A percentile compares a stretch with the other conserved stretches of the same genome.
phyloP scores from a whole-genome alignment of 345 rosid species.

The Eutrema japonicum region DNA sequence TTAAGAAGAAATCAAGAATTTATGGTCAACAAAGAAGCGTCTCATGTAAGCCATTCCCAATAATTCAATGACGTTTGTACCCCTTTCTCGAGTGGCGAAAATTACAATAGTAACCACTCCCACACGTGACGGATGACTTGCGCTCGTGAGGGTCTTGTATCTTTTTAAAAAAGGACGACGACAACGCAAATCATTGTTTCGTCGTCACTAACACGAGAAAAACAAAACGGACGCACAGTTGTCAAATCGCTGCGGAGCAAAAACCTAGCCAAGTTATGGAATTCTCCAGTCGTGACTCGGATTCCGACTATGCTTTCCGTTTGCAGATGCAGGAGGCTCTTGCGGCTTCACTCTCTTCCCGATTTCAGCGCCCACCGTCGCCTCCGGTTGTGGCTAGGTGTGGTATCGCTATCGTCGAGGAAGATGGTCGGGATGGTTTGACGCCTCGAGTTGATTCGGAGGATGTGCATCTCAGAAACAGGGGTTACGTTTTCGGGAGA shows the following conservation, averaged over 20 bases:
- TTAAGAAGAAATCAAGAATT: too few species aligned
- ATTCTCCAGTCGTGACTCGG: slow-evolving; percentile 45
- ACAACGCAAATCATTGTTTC: not conserved
- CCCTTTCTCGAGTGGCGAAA: not conserved
- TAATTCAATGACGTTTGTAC: not conserved
- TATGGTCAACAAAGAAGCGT: too few species aligned
- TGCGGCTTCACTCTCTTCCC: slow-evolving; percentile 48
- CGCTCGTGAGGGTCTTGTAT: not conserved
- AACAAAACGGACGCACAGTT: slow-evolving; percentile 2
- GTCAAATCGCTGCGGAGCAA: not conserved
- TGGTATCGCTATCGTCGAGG: slow-evolving; percentile 34
- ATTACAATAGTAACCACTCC: not conserved
- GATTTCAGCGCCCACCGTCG: slow-evolving; percentile 23
- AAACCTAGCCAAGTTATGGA: slow-evolving; percentile 11
- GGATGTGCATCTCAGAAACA: slow-evolving; percentile 48
- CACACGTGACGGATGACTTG: not conserved
- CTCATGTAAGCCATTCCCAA: too few species aligned
- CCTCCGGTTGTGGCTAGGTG: slow-evolving; percentile 11
- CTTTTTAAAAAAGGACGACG: not conserved
- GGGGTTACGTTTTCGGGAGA: slow-evolving; percentile 46
- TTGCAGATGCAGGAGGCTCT: slow-evolving; percentile 61
- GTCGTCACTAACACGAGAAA: not conserved
- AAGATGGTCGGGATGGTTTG: slow-evolving; percentile 39
- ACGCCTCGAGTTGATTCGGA: slow-evolving; percentile 46
- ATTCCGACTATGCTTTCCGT: slow-evolving; percentile 53